phyloP scores from a whole-genome alignment of 2,329 filamentous ascomycete genomes.

The Trichoderma aggressivum region DNA sequence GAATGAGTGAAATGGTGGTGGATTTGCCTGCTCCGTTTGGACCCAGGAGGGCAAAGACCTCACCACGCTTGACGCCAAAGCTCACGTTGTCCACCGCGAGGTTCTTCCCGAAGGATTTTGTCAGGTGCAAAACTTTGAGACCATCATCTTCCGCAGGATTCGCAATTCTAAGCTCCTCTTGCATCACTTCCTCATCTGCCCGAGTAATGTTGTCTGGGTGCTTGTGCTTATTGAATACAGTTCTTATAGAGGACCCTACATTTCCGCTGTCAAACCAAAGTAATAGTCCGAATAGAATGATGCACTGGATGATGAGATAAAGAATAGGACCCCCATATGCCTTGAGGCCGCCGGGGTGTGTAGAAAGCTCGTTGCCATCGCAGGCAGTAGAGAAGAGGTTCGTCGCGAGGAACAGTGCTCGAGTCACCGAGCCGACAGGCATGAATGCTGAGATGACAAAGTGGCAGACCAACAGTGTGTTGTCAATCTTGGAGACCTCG shows the following conservation, averaged over 20 bases:
- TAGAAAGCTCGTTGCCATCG: constrained; percentile 57
- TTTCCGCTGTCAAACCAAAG: constrained; percentile 80
- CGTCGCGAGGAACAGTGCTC: constrained; percentile 71
- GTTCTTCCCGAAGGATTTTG: constrained; percentile 72
- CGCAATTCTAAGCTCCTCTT: constrained; percentile 62
- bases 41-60: constrained; percentile 85
- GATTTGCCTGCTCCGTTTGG: constrained; percentile 92
- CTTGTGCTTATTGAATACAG: constrained; percentile 36
- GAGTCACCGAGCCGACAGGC: constrained; percentile 71
- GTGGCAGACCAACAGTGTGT: constrained; percentile 64
- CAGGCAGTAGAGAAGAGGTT: constrained; percentile 85
- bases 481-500: constrained; percentile 65
- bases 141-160: constrained; percentile 50
- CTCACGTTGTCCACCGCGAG: constrained; percentile 85
- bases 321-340: constrained; percentile 82
- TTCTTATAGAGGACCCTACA: constrained; percentile 50
- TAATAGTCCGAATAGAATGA: constrained; percentile 67
- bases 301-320: constrained; percentile 72
- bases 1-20: constrained; percentile 82
- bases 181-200: constrained; percentile 58
- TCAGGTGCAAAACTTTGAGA: constrained; percentile 74
- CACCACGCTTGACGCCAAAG: constrained; percentile 73
- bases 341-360: constrained; percentile 66
- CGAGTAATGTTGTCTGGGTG: constrained; percentile 20
- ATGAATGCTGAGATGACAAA: constrained; percentile 72